Percentiles rank a stretch among this genome's conserved stretches.
These are phyloP conservation scores for Yamadazyma trypodendri DNA, from an alignment of 1,139 yeast genomes.

Conservation along the genomic window DNA sequence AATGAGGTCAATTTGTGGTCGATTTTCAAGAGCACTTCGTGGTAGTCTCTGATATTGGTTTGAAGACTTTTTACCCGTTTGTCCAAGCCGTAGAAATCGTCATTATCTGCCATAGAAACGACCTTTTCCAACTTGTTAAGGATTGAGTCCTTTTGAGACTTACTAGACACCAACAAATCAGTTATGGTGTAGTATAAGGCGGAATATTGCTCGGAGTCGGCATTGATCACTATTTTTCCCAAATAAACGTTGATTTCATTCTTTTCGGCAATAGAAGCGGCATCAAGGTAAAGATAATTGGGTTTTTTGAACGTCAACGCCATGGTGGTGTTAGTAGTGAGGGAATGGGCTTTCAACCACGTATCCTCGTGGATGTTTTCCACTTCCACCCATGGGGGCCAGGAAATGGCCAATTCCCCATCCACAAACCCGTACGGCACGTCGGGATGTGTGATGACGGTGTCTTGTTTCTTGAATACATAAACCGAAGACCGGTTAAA, in stretches of 20 bases:
- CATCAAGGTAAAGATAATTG: conserved; percentile 50
- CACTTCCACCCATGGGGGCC: conserved; percentile 86
- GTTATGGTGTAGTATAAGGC: conserved; percentile 63
- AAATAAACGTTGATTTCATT: conserved; percentile 52
- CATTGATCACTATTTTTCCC: conserved; percentile 65
- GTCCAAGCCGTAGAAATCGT: conserved; percentile 58
- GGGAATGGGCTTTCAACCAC: conserved; percentile 52
- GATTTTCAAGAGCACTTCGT: conserved; percentile 46
- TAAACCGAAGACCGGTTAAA: conserved; percentile 72
- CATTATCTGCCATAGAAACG: conserved; percentile 65
- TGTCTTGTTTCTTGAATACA: conserved; percentile 48
- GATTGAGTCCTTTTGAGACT: conserved; percentile 56
- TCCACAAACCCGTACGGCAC: conserved; percentile 26
- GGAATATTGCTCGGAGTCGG: conserved; percentile 74
- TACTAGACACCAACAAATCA: conserved; percentile 65
- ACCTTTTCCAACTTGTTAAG: conserved; percentile 64
- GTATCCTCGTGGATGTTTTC: conserved; percentile 75
- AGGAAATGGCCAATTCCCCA: conserved; percentile 26
- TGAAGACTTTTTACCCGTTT: conserved; percentile 56
- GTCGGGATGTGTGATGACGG: conserved; percentile 20
- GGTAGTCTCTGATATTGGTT: conserved; percentile 45
- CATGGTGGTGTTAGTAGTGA: conserved; percentile 63
- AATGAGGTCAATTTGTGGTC: conserved; percentile 28
- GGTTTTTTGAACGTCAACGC: conserved; percentile 66
- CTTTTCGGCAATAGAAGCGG: conserved; percentile 18